Percentiles rank a stretch among this genome's conserved stretches.
Conservation (phyloP, 2,329 filamentous ascomycete genomes). For the Phoma sp. region DNA sequence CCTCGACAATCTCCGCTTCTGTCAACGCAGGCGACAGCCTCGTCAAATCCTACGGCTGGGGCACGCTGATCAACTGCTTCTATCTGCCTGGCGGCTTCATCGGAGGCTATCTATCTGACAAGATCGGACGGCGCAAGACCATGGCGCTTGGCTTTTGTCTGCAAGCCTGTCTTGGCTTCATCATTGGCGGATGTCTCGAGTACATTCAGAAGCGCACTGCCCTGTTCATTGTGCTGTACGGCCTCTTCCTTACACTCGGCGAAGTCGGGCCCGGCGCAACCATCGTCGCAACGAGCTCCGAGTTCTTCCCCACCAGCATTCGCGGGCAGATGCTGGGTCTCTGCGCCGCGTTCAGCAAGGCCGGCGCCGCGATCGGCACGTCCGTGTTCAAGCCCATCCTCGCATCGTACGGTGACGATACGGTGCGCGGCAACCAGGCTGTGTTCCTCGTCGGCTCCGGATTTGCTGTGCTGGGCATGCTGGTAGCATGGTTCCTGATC, state of each 20-base stretch:
- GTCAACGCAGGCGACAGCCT: constrained; percentile 30
- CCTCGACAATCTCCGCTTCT: constrained; percentile 55
- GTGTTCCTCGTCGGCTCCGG: constrained; percentile 34
- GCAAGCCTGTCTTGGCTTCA: constrained; percentile 34
- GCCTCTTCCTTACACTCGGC: constrained; percentile 35
- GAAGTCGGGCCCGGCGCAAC: constrained; percentile 32
- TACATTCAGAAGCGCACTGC: constrained; percentile 40
- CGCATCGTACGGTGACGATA: constrained; percentile 28
- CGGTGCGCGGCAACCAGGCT: constrained; percentile 31
- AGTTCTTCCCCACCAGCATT: constrained; percentile 36
- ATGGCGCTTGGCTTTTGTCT: constrained; percentile 34
- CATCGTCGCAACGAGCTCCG: constrained; percentile 27
- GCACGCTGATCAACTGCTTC: constrained; percentile 29
- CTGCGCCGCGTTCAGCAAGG: constrained; percentile 32
- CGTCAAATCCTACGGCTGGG: constrained; percentile 33
- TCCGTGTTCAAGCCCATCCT: constrained; percentile 34
- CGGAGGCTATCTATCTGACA: constrained; percentile 35
- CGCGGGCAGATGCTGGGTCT: constrained; percentile 37
- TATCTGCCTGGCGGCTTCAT: constrained; percentile 38
- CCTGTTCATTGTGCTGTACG: constrained; percentile 39
- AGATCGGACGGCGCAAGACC: constrained; percentile 32
- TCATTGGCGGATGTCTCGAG: constrained; percentile 30
- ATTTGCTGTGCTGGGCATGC: constrained; percentile 32
- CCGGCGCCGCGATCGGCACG: constrained; percentile 37
- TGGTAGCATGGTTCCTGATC: constrained; percentile 40